Conservation (phyloP, 139 green algal species). For the Coccomyxa sp. region DNA sequence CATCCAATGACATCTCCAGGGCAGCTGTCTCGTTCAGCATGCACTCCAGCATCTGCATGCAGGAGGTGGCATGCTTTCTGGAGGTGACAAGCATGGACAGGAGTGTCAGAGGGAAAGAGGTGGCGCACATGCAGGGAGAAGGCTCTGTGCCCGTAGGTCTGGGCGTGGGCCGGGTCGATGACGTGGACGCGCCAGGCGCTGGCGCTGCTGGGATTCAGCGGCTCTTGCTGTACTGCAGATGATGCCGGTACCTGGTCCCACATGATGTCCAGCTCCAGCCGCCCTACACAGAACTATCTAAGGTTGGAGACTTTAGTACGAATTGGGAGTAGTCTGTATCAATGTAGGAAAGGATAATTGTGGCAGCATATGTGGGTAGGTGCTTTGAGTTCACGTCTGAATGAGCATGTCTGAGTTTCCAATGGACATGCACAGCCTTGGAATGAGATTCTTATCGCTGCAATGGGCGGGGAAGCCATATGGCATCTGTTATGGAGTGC, state of each 20-base stretch:
- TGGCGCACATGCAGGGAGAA: background rate
- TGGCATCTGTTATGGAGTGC: too few species aligned
- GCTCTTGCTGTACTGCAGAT: background rate
- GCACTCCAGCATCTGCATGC: too few species aligned
- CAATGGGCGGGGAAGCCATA: too few species aligned
- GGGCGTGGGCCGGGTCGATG: background rate
- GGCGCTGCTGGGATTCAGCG: background rate
- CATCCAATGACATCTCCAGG: background rate
- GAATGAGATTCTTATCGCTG: too few species aligned
- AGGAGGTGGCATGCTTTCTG: too few species aligned
- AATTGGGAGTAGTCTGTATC: background rate
- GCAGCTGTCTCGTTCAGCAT: too few species aligned
- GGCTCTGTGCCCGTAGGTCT: background rate
- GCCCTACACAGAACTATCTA: slow-evolving; percentile 8
- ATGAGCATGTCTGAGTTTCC: too few species aligned
- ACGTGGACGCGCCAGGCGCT: background rate
- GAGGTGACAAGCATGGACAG: too few species aligned
- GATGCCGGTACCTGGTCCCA: slow-evolving; percentile 29
- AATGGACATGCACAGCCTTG: too few species aligned
- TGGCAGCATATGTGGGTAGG: too few species aligned
- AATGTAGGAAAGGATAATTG: background rate
- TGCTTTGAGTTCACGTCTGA: too few species aligned
- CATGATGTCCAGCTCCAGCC: slow-evolving; percentile 61
- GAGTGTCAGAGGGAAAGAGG: too few species aligned
- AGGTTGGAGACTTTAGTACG: background rate